phyloP scores from a whole-genome alignment of 2,329 filamentous ascomycete genomes.

The Elsinoe fawcettii region DNA sequence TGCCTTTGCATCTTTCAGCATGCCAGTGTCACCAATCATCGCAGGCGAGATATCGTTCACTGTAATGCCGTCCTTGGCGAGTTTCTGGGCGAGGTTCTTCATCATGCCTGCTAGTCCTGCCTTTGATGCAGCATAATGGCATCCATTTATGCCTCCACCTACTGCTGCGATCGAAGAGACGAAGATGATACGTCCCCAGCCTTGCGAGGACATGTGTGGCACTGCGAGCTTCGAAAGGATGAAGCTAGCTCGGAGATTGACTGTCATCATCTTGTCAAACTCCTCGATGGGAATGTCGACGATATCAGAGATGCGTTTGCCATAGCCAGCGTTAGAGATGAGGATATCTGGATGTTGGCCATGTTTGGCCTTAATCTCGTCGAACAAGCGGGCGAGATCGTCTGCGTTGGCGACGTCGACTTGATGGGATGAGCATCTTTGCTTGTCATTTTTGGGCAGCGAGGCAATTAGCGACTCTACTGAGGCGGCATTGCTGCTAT shows the following conservation, averaged over 20 bases:
- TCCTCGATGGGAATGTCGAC: slow-evolving; percentile 56
- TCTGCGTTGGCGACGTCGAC: slow-evolving; percentile 50
- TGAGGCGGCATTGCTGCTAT: slow-evolving; percentile 43
- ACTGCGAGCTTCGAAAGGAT: slow-evolving; percentile 54
- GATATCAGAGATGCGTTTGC: slow-evolving; percentile 50
- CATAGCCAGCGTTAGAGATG: slow-evolving; percentile 58
- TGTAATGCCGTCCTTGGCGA: slow-evolving; percentile 54
- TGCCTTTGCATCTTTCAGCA: slow-evolving; percentile 51
- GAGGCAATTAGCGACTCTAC: slow-evolving; percentile 40
- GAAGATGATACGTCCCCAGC: slow-evolving; percentile 58
- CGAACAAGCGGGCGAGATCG: slow-evolving; percentile 47
- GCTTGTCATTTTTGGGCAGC: slow-evolving; percentile 28
- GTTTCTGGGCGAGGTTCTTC: slow-evolving; percentile 53
- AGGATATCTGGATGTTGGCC: slow-evolving; percentile 53
- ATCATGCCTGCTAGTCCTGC: slow-evolving; percentile 55
- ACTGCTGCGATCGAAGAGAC: slow-evolving; percentile 56
- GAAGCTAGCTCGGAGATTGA: slow-evolving; percentile 57
- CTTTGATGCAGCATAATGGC: slow-evolving; percentile 25
- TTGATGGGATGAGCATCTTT: slow-evolving; percentile 47
- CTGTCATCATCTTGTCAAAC: slow-evolving; percentile 55
- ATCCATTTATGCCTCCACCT: slow-evolving; percentile 55
- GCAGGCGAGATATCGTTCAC: slow-evolving; percentile 62
- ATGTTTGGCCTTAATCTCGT: slow-evolving; percentile 47
- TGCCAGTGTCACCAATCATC: slow-evolving; percentile 52
- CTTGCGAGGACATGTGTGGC: slow-evolving; percentile 51